phyloP scores from a whole-genome alignment of 75 land plant genomes.

The Ceratopteris richardii region DNA sequence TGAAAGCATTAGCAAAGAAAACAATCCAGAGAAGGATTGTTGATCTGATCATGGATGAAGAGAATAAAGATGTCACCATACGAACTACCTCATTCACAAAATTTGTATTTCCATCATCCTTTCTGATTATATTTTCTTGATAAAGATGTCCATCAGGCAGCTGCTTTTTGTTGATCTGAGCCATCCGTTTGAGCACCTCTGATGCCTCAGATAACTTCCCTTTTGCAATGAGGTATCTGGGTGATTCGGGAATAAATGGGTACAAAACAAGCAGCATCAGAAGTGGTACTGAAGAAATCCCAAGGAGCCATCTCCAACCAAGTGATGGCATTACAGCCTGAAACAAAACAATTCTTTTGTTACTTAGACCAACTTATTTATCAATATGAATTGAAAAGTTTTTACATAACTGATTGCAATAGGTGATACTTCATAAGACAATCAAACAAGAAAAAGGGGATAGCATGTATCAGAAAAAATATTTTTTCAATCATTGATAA shows the following conservation, averaged over 20 bases:
- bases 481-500: too few species aligned
- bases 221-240: conserved; percentile 63
- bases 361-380: too few species aligned
- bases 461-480: too few species aligned
- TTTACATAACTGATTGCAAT: too few species aligned
- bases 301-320: conserved; percentile 93
- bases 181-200: conserved; percentile 48
- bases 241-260: conserved; percentile 65
- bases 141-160: conserved; percentile 64
- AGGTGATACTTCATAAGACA: too few species aligned
- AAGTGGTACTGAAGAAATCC: conserved; percentile 65
- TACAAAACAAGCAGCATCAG: conserved; percentile 67
- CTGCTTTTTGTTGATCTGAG: conserved; percentile 35
- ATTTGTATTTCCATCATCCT: conserved; percentile 3
- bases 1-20: conserved; percentile 83
- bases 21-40: conserved; percentile 76
- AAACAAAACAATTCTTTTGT: not conserved
- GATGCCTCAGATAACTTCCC: conserved; percentile 52
- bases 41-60: conserved; percentile 53
- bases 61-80: conserved; percentile 41
- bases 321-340: conserved; percentile 74
- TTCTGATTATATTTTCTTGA: conserved; percentile 13
- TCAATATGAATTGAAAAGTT: too few species aligned
- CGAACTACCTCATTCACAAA: conserved; percentile 13
- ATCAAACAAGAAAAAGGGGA: too few species aligned